These are phyloP conservation scores for Lepidium africanum DNA, from an alignment of 345 rosid species.

Conservation along the genomic window DNA sequence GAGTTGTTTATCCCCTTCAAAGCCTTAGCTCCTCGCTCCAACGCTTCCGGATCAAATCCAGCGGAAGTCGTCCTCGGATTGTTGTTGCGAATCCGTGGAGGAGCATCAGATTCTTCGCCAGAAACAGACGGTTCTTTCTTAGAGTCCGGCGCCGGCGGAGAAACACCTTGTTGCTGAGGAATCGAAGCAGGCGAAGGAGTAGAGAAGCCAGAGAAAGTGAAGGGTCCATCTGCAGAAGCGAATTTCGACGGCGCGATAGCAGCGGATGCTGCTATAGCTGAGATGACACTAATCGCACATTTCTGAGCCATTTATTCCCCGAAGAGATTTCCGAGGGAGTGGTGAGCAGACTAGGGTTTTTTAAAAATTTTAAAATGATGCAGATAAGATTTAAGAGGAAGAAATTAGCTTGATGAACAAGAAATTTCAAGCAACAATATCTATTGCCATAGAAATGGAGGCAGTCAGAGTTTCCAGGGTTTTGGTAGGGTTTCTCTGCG, in stretches of 20 bases:
- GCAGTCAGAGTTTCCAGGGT: conserved; percentile 23
- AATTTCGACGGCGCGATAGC: conserved; percentile 30
- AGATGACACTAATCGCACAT: conserved; percentile 48
- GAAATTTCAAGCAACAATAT: conserved; percentile 9
- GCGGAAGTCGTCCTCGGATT: conserved; percentile 76
- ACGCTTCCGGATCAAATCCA: conserved; percentile 89
- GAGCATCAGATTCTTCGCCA: conserved; percentile 30
- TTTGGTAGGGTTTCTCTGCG: conserved; percentile 44
- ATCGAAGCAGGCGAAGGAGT: conserved; percentile 26
- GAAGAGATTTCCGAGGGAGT: not conserved
- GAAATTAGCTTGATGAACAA: conserved; percentile 27
- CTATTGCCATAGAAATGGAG: conserved; percentile 14
- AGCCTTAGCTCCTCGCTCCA: conserved; percentile 80
- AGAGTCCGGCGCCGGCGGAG: conserved; percentile 28
- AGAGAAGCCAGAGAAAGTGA: conserved; percentile 40
- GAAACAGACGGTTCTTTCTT: conserved; percentile 13
- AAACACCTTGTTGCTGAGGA: conserved; percentile 22
- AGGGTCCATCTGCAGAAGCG: conserved; percentile 63
- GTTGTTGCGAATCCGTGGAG: conserved; percentile 50
- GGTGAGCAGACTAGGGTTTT: not conserved
- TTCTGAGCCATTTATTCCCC: conserved; percentile 46
- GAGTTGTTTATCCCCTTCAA: conserved; percentile 59
- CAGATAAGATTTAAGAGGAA: not conserved
- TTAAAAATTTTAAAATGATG: not conserved
- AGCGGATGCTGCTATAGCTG: conserved; percentile 64